Evolutionary conservation across 257 asterid species (phyloP).

Genomic region (Cordia subcordata): DNA sequence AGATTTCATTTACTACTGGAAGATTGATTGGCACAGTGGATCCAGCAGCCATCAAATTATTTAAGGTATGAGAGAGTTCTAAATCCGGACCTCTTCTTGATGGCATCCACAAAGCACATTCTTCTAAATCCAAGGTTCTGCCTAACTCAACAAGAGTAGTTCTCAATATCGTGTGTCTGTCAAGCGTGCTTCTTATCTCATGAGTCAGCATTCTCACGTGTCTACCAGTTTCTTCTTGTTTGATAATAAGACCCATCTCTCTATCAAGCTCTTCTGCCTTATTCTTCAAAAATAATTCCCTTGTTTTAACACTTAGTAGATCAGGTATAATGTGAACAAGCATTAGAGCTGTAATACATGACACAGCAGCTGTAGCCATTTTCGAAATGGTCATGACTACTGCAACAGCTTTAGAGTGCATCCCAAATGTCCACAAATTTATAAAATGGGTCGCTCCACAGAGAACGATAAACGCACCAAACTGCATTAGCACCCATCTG

Average conservation of each 20-base stretch:
- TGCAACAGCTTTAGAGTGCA: constrained; percentile 61
- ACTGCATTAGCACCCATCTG: constrained; percentile 73
- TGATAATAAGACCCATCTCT: constrained; percentile 65
- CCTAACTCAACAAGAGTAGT: constrained; percentile 80
- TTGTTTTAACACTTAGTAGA: constrained; percentile 52
- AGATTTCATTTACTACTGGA: constrained; percentile 48
- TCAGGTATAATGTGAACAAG: constrained; percentile 77
- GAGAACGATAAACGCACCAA: constrained; percentile 66
- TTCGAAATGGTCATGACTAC: constrained; percentile 59
- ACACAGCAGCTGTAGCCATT: constrained; percentile 59
- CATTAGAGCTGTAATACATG: constrained; percentile 66
- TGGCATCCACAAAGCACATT: constrained; percentile 85
- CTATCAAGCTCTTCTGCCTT: constrained; percentile 71
- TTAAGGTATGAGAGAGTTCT: constrained; percentile 57
- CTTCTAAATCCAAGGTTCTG: constrained; percentile 60
- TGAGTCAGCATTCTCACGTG: constrained; percentile 81
- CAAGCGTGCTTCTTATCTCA: constrained; percentile 75
- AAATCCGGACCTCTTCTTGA: constrained; percentile 49
- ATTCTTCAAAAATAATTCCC: constrained; percentile 48
- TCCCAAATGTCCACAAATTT: constrained; percentile 59
- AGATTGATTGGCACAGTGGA: constrained; percentile 54
- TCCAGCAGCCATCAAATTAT: constrained; percentile 51
- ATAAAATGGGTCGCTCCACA: constrained; percentile 80
- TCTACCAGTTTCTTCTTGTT: constrained; percentile 73
- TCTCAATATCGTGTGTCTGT: constrained; percentile 60